Base-by-base conservation (phyloP, 495 filamentous ascomycete species). In the Ramalina intermedia region DNA sequence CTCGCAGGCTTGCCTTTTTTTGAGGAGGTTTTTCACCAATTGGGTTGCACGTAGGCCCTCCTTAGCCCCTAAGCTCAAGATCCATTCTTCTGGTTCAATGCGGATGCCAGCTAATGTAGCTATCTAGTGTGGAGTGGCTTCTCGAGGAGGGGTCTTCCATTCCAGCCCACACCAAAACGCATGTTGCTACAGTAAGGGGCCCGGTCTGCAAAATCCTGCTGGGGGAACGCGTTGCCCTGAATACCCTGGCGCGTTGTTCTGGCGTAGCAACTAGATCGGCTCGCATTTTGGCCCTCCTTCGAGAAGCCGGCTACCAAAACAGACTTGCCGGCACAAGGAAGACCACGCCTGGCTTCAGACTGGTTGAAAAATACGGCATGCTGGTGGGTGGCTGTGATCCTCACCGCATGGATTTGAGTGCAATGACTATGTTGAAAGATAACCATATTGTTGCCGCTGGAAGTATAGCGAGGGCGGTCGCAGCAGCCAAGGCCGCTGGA, bases 321-420 rank as follows among this genome's bases (percentile, higher is more conserved):
- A 82, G 75, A n/a, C 66, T 98, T n/a, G 87, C 90, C 0, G 91
- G 91, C 33, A 98, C 91, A 16, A 73, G 91, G 53, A 98, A 98
- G 69, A 96, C 93, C 3, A 98, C 91, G 2, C 91, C 91, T 0
- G 91, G 93, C 0, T 96, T 96, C 66, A 75, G 91, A 3, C 69
- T 98, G 8, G 88, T 96, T 2, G 91, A 98, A 70, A 98, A 98
- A 70, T 98, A 96, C 62, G 91, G 86, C 44, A 94, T 98, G 79
- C 68, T 95, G 13, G 80, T 94, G 13, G 91, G 89, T 17, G 93
- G 93, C 16, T 85, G 82, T 29, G 91, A 98, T 61, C 76, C 81
- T 1, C 93, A 98, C 61, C 75, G 91, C 13, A 85, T 94, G 64
- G 93, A 96, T 65, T 67, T 98, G 36, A 87, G 81, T 53, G 73